Conservation (phyloP, 345 rosid species). For the Psidium friedrichsthalianum region DNA sequence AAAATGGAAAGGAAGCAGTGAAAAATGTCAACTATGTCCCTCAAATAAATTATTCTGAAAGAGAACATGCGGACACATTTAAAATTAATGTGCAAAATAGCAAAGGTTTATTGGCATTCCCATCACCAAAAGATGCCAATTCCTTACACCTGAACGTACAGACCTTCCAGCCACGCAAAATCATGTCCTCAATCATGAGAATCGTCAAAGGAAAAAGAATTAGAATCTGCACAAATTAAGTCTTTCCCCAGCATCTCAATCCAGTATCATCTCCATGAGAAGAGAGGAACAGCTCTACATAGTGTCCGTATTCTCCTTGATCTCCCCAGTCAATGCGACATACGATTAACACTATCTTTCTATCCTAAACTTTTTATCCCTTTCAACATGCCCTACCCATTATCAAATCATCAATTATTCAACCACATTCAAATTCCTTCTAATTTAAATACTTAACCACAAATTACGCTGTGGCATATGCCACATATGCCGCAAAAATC, state of each 20-base stretch:
- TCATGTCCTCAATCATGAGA: background rate
- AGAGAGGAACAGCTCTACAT: background rate
- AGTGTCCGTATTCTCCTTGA: background rate
- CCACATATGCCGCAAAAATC: background rate
- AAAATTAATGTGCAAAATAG: background rate
- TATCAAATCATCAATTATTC: background rate
- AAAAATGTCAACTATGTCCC: background rate
- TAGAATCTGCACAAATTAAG: background rate
- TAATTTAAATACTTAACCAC: background rate
- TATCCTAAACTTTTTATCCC: background rate
- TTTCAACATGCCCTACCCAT: background rate
- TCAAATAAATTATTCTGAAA: background rate
- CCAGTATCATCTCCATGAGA: background rate
- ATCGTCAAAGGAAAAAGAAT: background rate
- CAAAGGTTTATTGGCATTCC: background rate
- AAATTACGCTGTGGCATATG: background rate
- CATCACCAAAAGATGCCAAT: background rate
- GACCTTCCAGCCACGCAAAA: background rate
- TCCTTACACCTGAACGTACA: background rate
- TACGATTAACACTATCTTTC: background rate
- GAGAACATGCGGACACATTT: background rate
- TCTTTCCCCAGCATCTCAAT: background rate
- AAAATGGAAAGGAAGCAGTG: background rate
- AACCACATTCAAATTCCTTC: background rate
- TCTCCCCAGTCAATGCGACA: background rate